Percentiles rank a stretch among this genome's conserved stretches.
Evolutionary conservation across 2,329 filamentous ascomycete species (phyloP).

Genomic region (Fusarium coffeatum): DNA sequence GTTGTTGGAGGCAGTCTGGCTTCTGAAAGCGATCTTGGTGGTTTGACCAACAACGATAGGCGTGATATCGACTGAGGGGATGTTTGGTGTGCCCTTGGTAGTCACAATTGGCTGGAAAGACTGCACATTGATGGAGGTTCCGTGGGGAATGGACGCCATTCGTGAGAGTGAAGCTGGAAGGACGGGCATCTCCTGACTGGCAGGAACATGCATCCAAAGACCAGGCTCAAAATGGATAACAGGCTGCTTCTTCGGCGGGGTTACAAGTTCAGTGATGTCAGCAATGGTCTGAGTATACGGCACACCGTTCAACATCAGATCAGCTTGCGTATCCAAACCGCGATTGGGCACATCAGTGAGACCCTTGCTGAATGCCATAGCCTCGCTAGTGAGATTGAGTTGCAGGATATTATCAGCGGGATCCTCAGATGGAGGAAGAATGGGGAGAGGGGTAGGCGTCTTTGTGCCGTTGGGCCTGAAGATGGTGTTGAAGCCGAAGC

Average conservation of each 20-base stretch:
- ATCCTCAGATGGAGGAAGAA: slow-evolving; percentile 18
- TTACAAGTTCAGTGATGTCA: slow-evolving; percentile 48
- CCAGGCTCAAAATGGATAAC: slow-evolving; percentile 57
- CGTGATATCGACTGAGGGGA: slow-evolving; percentile 43
- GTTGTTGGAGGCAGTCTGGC: slow-evolving; percentile 3
- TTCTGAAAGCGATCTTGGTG: slow-evolving; percentile 4
- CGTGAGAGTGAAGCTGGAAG: slow-evolving; percentile 47
- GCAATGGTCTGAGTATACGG: slow-evolving; percentile 52
- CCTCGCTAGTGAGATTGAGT: slow-evolving; percentile 54
- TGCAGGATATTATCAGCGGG: slow-evolving; percentile 51
- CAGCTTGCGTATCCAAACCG: slow-evolving; percentile 48
- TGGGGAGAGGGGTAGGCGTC: slow-evolving; percentile 32
- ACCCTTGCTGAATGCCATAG: slow-evolving; percentile 46
- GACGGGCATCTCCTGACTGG: slow-evolving; percentile 36
- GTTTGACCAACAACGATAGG: slow-evolving; percentile 29
- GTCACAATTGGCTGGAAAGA: slow-evolving; percentile 38
- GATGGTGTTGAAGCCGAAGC: slow-evolving; percentile 54
- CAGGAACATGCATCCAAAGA: slow-evolving; percentile 55
- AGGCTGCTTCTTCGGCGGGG: slow-evolving; percentile 33
- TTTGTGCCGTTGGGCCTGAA: slow-evolving; percentile 51
- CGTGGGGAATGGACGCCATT: slow-evolving; percentile 58
- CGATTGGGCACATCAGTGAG: slow-evolving; percentile 55
- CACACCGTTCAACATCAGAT: slow-evolving; percentile 52
- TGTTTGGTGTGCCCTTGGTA: slow-evolving; percentile 31
- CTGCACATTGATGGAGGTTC: slow-evolving; percentile 58